phyloP scores from a whole-genome alignment of 768 basidiomycete species.

The Trametes cubensis region DNA sequence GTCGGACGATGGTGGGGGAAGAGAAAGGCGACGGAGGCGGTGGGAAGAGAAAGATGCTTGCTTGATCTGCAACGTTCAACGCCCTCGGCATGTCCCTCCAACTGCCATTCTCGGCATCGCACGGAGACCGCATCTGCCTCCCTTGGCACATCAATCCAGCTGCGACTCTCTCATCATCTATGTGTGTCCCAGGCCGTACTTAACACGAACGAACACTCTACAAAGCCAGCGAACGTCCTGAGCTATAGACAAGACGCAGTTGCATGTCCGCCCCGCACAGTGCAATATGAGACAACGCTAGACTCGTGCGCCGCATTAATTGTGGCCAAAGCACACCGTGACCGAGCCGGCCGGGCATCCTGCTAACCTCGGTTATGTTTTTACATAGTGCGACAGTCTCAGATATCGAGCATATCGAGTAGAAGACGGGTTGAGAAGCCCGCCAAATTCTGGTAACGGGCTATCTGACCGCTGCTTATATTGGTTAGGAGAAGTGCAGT shows the following conservation, averaged over 20 bases:
- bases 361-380: no score
- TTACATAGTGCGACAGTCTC: no score
- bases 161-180: background rate
- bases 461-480: no score
- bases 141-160: slow-evolving; percentile 7
- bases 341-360: no score
- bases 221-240: no score
- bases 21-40: slow-evolving; percentile 1
- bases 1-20: slow-evolving; percentile 15
- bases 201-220: background rate
- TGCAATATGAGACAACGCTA: background rate
- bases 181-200: background rate
- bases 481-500: no score
- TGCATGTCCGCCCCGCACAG: no score
- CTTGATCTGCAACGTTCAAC: slow-evolving; percentile 12
- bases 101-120: slow-evolving; percentile 12
- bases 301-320: background rate
- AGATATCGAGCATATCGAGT: no score
- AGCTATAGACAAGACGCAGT: background rate
- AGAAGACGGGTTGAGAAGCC: no score
- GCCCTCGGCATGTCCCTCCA: background rate
- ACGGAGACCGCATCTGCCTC: no score
- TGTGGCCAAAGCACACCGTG: background rate
- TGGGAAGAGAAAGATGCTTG: slow-evolving; percentile 16
- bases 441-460: no score